Evolutionary conservation across 2,329 filamentous ascomycete genomes (phyloP), one percentile per base, ranked within the genome.

Genomic region (Aspergillus uvarum): DNA sequence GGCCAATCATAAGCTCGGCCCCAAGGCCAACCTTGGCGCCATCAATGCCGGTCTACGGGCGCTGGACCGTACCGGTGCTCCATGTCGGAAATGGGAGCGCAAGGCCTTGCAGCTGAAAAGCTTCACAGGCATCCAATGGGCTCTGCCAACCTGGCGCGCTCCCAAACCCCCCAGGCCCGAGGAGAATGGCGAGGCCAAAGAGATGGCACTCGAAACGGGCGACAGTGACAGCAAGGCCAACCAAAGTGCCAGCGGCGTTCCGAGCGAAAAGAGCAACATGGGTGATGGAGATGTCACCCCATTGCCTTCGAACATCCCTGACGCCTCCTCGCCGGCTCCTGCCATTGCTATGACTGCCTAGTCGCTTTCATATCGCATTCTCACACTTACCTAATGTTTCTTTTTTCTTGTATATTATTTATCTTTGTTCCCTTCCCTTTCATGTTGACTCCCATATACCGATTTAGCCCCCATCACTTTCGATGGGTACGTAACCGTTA

Each of bases 1-100:
- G 61, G 70, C 73, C 5, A 77, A 81, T 49, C 91, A 94, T 78
- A 96, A 96, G 76, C 88, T 98, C 26, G 94, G 94, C 3, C 95
- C 95, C 67, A 98, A 97, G 77, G 94, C 94, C 54, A 98, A 97
- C 75, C 91, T 94, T 70, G 95, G 95, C 65, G 94, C 94, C 61
- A 99, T 99, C 83, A 99, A 99, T 74, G 95, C 95, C 57, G 91
- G 92, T 55, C 88, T 99, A 53, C 91, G 95, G 58, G 94, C 95
- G 12, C 89, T 99, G 65, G 95, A 99, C 77, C 89, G 94, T 62
- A 90, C 90, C 7, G 94, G 94, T 67, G 90, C 94, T 71, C 93
- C 95, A 10, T 97, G 93, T 77, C 90, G 94, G 65, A 93, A 88
- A 75, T 99, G 95, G 95, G 83, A 87, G 73, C 91, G 88, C 76